Evolutionary conservation across 331 rosid genomes (phyloP), one percentile per base, ranked within the genome.

Genomic region (Quercus phellos): DNA sequence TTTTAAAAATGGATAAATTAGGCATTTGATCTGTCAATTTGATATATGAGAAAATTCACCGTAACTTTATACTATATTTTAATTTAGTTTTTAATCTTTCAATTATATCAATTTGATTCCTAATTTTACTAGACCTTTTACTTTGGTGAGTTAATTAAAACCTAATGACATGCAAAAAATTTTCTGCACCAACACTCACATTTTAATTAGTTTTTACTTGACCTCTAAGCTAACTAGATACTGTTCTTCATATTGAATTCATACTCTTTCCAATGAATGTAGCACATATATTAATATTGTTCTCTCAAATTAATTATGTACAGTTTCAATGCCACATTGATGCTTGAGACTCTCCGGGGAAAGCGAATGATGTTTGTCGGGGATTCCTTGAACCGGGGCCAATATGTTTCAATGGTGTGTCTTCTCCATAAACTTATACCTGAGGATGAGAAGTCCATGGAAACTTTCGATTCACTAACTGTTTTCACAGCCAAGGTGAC

Each of bases 281-380:
- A 12, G 53, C 53, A 3, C 53, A 5, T 8, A 21, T n/a, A 38
- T 38, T 38, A 55, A 8, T n/a, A n/a, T 55, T 73, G 6, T 24
- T 63, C 51, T 55, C 34, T 6, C 38, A 51, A 68, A 29, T 68
- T 18, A 1, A 17, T 51, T 74, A 56, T 66, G 32, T 24, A 42
- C 84, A 93, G 99, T 59, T 94, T 90, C 89, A 92, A 92, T 74
- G 99, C 94, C 0, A 92, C 92, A 32, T 59, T 90, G 83, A 89
- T 92, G 97, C 84, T 94, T 24, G 99, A 94, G 88, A 55, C 79
- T 5, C 89, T 94, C 38, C 91, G 98, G 17, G 97, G 98, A 70
- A 94, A 90, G 90, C 81, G 96, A 85, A 92, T 94, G 98, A 86
- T 94, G 93, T 94, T 81, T 71, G 88, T 88, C 1, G 99, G 99